Percentiles rank a stretch among this genome's conserved stretches.
Evolutionary conservation across 2,329 filamentous ascomycete species (phyloP).

Genomic region (Rhinocladiella mackenziei): DNA sequence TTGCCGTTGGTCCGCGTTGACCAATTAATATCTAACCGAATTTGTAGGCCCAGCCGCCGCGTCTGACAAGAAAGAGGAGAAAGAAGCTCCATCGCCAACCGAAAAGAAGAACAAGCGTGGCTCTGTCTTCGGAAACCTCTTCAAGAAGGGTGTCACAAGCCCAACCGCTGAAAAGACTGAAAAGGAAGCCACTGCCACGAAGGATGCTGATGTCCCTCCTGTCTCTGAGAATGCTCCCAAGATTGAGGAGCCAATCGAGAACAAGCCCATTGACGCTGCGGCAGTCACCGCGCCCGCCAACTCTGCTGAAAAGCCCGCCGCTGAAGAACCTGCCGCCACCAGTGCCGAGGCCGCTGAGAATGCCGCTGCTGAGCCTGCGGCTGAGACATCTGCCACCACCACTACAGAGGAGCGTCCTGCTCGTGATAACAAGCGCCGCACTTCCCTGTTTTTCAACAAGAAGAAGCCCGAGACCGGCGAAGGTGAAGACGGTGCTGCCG

Average conservation of each 20-base stretch:
- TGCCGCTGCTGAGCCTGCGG: conserved; percentile 20
- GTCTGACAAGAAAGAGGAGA: conserved; percentile 49
- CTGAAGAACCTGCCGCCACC: conserved; percentile 24
- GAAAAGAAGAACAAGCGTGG: conserved; percentile 79
- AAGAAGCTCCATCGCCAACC: conserved; percentile 43
- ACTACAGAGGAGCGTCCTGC: conserved; percentile 42
- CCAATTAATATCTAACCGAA: too few species aligned
- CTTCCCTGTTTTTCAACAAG: conserved; percentile 55
- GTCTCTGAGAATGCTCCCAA: conserved; percentile 49
- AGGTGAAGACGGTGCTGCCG: conserved; percentile 44
- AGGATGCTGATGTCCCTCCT: conserved; percentile 44
- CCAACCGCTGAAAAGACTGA: conserved; percentile 45
- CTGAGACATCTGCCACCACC: conserved; percentile 29
- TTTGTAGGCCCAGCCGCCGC: too few species aligned
- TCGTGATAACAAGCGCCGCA: conserved; percentile 45
- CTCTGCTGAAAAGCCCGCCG: conserved; percentile 32
- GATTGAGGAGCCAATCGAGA: conserved; percentile 44
- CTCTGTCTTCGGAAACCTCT: conserved; percentile 75
- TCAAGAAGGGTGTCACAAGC: conserved; percentile 64
- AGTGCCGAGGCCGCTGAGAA: conserved; percentile 18
- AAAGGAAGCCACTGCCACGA: conserved; percentile 48
- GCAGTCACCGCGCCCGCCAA: conserved; percentile 44
- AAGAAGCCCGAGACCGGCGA: conserved; percentile 45
- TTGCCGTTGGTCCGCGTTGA: conserved; percentile 17
- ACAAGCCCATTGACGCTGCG: conserved; percentile 41